Conservation (phyloP, 352 stramenopile species). For the Phytophthora cajani region DNA sequence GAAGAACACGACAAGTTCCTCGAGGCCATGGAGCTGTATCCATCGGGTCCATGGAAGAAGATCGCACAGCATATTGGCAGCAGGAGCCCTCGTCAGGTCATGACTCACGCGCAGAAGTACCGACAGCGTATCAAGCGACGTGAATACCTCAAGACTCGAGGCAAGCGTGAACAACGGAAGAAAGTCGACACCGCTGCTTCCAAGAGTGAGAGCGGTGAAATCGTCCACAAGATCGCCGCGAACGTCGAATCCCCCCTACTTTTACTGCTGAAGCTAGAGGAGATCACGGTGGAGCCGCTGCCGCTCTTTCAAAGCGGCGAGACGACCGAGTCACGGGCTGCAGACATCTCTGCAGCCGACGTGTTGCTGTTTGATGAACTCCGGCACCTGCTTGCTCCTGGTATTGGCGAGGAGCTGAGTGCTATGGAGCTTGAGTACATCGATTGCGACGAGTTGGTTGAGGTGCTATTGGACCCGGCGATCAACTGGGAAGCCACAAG, state of each 20-base stretch:
- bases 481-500: neutral
- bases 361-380: constrained; percentile 12
- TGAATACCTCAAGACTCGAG: neutral
- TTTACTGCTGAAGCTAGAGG: neutral
- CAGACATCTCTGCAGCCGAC: constrained; percentile 3
- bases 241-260: neutral
- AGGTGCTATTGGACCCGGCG: constrained; percentile 7
- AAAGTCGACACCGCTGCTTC: neutral
- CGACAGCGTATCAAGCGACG: constrained; percentile 15
- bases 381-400: constrained; percentile 8
- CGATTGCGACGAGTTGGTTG: constrained; percentile 9
- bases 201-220: neutral
- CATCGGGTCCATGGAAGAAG: constrained; percentile 49
- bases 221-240: neutral
- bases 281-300: constrained; percentile 1
- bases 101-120: constrained; percentile 34
- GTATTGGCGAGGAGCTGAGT: neutral
- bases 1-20: constrained; percentile 57
- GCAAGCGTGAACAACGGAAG: neutral
- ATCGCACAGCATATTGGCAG: constrained; percentile 36
- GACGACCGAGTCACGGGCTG: neutral
- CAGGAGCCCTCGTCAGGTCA: constrained; percentile 32
- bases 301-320: neutral
- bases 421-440: neutral
- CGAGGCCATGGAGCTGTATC: constrained; percentile 47